phyloP scores from a whole-genome alignment of 495 filamentous ascomycete species.

The Neurospora sp. region DNA sequence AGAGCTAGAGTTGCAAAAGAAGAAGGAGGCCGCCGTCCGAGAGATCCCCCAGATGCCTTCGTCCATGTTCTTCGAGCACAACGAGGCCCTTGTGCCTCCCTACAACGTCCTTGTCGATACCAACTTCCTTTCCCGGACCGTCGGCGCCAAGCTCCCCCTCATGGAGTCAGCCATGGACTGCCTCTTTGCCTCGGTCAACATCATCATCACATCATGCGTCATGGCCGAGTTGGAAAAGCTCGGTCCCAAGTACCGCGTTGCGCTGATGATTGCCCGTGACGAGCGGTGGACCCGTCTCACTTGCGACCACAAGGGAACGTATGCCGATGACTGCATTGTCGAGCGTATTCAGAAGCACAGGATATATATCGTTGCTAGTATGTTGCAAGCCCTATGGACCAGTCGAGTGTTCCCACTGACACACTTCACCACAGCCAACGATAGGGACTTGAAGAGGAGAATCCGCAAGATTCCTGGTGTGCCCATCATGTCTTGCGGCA shows the following conservation, averaged over 20 bases:
- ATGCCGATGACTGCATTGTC: slow-evolving; percentile 94
- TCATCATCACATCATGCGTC: slow-evolving; percentile 64
- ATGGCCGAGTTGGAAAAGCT: slow-evolving; percentile 78
- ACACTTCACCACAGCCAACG: slow-evolving; percentile 45
- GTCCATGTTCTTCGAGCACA: slow-evolving; percentile 89
- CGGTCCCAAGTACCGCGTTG: slow-evolving; percentile 80
- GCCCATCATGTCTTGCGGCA: slow-evolving; percentile 52
- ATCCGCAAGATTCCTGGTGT: slow-evolving; percentile 65
- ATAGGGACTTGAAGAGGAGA: slow-evolving; percentile 69
- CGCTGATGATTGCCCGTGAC: slow-evolving; percentile 74
- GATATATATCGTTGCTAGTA: slow-evolving; percentile 69
- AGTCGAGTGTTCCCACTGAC: no score
- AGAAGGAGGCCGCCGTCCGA: slow-evolving; percentile 49
- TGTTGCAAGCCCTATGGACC: not conserved
- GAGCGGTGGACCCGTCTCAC: slow-evolving; percentile 74
- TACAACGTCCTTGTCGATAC: slow-evolving; percentile 50
- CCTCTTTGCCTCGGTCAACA: slow-evolving; percentile 55
- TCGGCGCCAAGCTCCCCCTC: slow-evolving; percentile 81
- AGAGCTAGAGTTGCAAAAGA: slow-evolving; percentile 43
- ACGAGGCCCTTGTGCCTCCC: slow-evolving; percentile 70
- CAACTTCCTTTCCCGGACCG: slow-evolving; percentile 88
- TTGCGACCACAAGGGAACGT: slow-evolving; percentile 83
- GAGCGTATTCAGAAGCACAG: slow-evolving; percentile 69
- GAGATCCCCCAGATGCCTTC: slow-evolving; percentile 75
- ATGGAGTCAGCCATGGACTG: slow-evolving; percentile 72